Conservation (phyloP, 2,329 filamentous ascomycete species). For the Didymosphaeria variabile region DNA sequence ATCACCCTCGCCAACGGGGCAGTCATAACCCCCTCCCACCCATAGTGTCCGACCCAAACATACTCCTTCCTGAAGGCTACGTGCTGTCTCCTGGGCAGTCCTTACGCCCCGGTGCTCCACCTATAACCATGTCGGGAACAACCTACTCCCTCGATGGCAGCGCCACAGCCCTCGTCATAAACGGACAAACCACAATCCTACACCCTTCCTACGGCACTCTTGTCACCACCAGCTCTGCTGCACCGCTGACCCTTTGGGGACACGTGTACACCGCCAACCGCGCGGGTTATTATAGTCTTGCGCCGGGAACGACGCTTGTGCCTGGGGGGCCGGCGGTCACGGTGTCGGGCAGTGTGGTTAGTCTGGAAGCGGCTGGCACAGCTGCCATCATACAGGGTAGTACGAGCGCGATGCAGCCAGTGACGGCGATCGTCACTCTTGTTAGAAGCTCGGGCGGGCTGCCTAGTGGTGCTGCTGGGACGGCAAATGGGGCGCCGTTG, state of each 20-base stretch:
- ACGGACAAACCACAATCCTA: constrained; percentile 38
- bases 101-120: constrained; percentile 44
- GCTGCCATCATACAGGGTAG: constrained; percentile 37
- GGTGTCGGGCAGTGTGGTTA: constrained; percentile 43
- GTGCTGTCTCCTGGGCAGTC: constrained; percentile 39
- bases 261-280: constrained; percentile 53
- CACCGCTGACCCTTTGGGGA: constrained; percentile 49
- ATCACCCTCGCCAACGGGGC: constrained; percentile 24
- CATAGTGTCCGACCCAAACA: background rate
- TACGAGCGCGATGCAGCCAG: constrained; percentile 31
- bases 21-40: constrained; percentile 14
- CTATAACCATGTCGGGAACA: constrained; percentile 49
- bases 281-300: constrained; percentile 54
- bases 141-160: constrained; percentile 44
- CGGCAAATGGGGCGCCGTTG: constrained; percentile 7
- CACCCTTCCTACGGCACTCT: constrained; percentile 27
- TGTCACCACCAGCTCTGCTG: constrained; percentile 34
- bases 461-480: constrained; percentile 1
- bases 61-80: constrained; percentile 21
- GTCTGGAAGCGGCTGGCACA: constrained; percentile 40
- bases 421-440: constrained; percentile 34
- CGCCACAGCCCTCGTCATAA: constrained; percentile 49
- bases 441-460: constrained; percentile 13
- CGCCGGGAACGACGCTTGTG: constrained; percentile 46
- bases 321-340: constrained; percentile 49